These are phyloP conservation scores for Diaporthe helianthi DNA, from an alignment of 2,329 filamentous ascomycete genomes.

Conservation along the genomic window DNA sequence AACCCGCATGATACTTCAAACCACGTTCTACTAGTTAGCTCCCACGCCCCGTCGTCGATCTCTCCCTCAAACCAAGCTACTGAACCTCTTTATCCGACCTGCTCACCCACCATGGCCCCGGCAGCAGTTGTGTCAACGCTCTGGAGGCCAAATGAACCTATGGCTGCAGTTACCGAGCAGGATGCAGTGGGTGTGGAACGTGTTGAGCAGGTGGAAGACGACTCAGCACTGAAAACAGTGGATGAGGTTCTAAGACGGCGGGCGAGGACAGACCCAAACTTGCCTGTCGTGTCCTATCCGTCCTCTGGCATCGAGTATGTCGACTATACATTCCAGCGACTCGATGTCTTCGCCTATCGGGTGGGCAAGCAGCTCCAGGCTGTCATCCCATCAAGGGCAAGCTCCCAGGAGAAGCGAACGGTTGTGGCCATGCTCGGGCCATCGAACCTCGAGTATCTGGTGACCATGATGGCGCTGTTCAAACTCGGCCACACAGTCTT, in stretches of 20 bases:
- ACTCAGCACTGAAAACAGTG: conserved; percentile 40
- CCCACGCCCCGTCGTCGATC: not conserved
- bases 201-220: conserved; percentile 26
- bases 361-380: conserved; percentile 38
- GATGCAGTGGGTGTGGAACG: not conserved
- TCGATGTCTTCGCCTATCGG: conserved; percentile 49
- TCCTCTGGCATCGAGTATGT: conserved; percentile 51
- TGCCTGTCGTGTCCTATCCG: conserved; percentile 52
- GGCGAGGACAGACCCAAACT: conserved; percentile 44
- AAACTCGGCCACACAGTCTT: conserved; percentile 59
- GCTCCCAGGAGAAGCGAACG: conserved; percentile 37
- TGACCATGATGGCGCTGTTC: conserved; percentile 60
- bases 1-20: not conserved
- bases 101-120: not conserved
- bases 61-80: not conserved
- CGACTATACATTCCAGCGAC: conserved; percentile 53
- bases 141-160: not conserved
- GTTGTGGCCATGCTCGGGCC: conserved; percentile 59
- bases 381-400: conserved; percentile 29
- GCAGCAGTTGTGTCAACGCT: conserved; percentile 5
- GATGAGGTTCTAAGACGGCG: conserved; percentile 49
- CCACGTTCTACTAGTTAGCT: not conserved
- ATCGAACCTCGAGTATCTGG: conserved; percentile 61
- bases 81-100: not conserved
- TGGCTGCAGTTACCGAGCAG: not conserved